Conservation (phyloP, 257 asterid species). For the Scutellaria minor region DNA sequence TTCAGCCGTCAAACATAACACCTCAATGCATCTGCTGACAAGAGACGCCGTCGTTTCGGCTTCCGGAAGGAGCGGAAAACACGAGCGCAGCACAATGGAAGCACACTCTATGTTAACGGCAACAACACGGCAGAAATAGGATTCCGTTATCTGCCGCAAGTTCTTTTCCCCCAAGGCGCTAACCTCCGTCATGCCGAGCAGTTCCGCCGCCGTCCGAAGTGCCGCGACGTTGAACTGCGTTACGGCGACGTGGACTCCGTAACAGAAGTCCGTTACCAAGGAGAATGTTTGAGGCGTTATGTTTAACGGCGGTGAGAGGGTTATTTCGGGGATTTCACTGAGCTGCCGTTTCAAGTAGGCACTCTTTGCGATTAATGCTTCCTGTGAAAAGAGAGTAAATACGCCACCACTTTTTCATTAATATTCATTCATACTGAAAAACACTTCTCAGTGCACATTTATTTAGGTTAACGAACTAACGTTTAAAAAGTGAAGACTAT, state of each 20-base stretch:
- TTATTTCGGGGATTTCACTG: conserved; percentile 55
- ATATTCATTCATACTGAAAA: conserved; percentile 29
- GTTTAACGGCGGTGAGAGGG: conserved; percentile 79
- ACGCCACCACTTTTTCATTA: conserved; percentile 32
- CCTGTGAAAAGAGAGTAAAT: conserved; percentile 58
- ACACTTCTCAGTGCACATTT: conserved; percentile 41
- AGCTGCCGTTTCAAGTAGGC: conserved; percentile 63
- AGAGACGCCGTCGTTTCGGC: conserved; percentile 65
- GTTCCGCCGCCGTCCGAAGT: conserved; percentile 74
- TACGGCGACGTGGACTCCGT: conserved; percentile 57
- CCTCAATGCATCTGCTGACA: conserved; percentile 77
- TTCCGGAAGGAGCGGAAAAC: conserved; percentile 73
- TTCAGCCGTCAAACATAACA: conserved; percentile 57
- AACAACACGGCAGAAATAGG: conserved; percentile 61
- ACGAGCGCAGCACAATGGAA: conserved; percentile 59
- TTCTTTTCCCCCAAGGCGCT: conserved; percentile 39
- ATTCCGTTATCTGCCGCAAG: conserved; percentile 67
- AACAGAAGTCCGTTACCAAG: conserved; percentile 64
- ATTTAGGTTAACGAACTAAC: conserved; percentile 42
- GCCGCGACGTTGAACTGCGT: conserved; percentile 86
- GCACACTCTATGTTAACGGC: conserved; percentile 59
- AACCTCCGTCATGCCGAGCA: conserved; percentile 66
- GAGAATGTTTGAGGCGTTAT: conserved; percentile 78
- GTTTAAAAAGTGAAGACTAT: conserved; percentile 10
- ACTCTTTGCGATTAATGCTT: conserved; percentile 59